phyloP scores from a whole-genome alignment of 73 alveolate species.

The Paramecium tetraurelia region DNA sequence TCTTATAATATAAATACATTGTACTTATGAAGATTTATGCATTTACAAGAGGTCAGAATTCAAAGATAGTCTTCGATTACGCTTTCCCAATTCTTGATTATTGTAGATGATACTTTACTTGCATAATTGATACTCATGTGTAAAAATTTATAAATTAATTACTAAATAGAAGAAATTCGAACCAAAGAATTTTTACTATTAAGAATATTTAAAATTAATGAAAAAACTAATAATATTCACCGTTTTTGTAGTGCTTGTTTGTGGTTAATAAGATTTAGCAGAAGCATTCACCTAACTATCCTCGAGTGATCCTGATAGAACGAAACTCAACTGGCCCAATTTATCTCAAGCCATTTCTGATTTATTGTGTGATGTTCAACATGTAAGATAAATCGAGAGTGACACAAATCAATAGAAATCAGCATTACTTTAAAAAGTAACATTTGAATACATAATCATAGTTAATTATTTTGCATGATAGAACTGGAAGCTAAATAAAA shows the following conservation, averaged over 20 bases:
- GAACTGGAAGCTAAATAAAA: not conserved
- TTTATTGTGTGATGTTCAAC: not conserved
- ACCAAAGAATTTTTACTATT: not conserved
- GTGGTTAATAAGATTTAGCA: not conserved
- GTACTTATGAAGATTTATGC: not conserved
- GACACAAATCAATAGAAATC: not conserved
- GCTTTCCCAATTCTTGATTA: not conserved
- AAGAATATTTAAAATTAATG: not conserved
- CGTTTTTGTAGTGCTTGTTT: not conserved
- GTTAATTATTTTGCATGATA: not conserved
- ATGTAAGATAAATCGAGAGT: not conserved
- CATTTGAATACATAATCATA: not conserved
- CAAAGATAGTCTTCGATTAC: not conserved
- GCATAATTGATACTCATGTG: slow-evolving; percentile 28
- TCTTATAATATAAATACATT: not conserved
- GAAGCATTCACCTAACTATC: slow-evolving; percentile 13
- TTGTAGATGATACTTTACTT: not conserved
- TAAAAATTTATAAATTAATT: not conserved
- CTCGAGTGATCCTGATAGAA: not conserved
- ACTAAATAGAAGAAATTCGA: not conserved
- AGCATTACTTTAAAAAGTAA: not conserved
- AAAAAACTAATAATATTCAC: not conserved
- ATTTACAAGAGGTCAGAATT: not conserved
- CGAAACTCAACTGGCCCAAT: not conserved
- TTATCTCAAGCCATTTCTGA: not conserved